Conservation (phyloP, 2,329 filamentous ascomycete species). For the Colletotrichum sp. region DNA sequence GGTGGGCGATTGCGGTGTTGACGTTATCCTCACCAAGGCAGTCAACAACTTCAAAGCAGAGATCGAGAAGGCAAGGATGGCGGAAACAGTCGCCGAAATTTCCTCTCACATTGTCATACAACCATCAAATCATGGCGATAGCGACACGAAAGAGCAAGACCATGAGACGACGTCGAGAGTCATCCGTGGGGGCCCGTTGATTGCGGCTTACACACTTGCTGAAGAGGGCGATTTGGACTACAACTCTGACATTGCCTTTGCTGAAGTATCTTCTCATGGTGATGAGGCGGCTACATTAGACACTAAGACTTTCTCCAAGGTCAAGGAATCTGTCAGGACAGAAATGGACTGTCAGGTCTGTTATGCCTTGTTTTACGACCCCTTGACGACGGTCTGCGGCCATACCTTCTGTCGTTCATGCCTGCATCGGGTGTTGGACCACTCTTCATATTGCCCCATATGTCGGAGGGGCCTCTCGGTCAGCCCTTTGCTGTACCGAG, state of each 20-base stretch:
- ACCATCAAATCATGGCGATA: slow-evolving; percentile 11
- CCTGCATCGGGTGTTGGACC: slow-evolving; percentile 76
- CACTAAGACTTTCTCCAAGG: slow-evolving; percentile 48
- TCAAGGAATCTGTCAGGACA: slow-evolving; percentile 66
- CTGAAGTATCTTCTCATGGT: slow-evolving; percentile 27
- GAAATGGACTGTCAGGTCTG: slow-evolving; percentile 92
- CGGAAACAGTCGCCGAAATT: slow-evolving; percentile 37
- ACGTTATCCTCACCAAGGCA: slow-evolving; percentile 79
- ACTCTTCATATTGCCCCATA: slow-evolving; percentile 79
- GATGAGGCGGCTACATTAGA: slow-evolving; percentile 31
- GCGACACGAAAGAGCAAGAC: slow-evolving; percentile 41
- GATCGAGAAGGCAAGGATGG: slow-evolving; percentile 46
- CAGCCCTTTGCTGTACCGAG: slow-evolving; percentile 45
- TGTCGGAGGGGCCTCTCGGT: slow-evolving; percentile 72
- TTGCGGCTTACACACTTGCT: slow-evolving; percentile 71
- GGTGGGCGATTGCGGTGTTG: slow-evolving; percentile 74
- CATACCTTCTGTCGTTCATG: slow-evolving; percentile 90
- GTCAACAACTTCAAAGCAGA: slow-evolving; percentile 63
- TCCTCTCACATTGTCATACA: slow-evolving; percentile 40
- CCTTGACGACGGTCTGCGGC: slow-evolving; percentile 83
- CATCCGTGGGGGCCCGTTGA: slow-evolving; percentile 62
- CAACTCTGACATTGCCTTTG: slow-evolving; percentile 60
- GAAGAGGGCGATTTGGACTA: slow-evolving; percentile 64
- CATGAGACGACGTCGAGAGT: slow-evolving; percentile 37
- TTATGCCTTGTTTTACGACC: slow-evolving; percentile 81